Evolutionary conservation across 2,329 filamentous ascomycete genomes (phyloP), one percentile per base, ranked within the genome.

Genomic region (Exophiala sideris): DNA sequence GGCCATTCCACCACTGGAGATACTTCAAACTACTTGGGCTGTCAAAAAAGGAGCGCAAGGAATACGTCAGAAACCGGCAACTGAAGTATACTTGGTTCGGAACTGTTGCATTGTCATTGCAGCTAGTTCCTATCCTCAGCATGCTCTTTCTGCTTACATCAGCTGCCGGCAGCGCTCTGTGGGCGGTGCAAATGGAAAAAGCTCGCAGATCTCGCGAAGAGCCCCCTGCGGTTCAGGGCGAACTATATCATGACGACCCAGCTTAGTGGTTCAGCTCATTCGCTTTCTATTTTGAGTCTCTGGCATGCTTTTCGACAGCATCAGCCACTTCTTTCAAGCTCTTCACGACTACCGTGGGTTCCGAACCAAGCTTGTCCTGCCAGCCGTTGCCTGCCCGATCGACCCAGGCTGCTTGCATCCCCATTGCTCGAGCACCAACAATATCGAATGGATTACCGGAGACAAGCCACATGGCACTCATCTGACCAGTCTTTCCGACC

Each of bases 71-170:
- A 55, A 76, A 76, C 40, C 80, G 87, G 49, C 77, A 82, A 58
- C 88, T 89, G 82, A 88, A 94, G 55, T 97, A 96, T 68, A 86
- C 90, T 11, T 95, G 89, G 89, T 96, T 97, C 66, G 94, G 94
- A 12, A 89, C 88, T 0, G 79, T 94, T 3, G 89, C 91, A 46
- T 83, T 96, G 74, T 70, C 90, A 5, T 72, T 97, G 24, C 89
- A 96, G 72, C 79, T 97, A n/a, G 79, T 96, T 7, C 94, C 94
- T 1, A 79, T 92, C 10, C 72, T 96, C 45, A 95, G 88, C n/a
- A 95, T 99, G 79, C 85, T 97, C 67, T 96, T 97, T 69, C 78
- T 97, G 36, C 74, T 99, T 61, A 96, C 92, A 0, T 91, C 88
- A 2, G 87, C 91, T 1, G 83, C 85, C 16, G 94, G 92, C 2